phyloP scores from a whole-genome alignment of 2,329 filamentous ascomycete genomes.

The Aspergillus brasiliensis region DNA sequence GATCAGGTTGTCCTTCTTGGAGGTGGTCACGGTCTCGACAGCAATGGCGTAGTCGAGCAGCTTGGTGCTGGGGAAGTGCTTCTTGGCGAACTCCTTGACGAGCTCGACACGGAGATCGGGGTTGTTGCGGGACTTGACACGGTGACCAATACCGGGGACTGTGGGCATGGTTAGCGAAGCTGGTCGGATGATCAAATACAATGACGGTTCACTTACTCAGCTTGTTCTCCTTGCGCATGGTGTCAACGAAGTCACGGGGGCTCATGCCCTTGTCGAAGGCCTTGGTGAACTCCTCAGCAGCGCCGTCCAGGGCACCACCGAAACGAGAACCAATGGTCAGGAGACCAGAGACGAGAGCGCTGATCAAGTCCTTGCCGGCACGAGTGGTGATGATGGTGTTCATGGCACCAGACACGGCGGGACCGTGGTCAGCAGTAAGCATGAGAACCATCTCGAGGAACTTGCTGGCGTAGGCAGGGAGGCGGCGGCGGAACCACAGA shows the following conservation, averaged over 20 bases:
- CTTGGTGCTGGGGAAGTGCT: constrained; percentile 97
- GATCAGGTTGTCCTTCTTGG: constrained; percentile 99
- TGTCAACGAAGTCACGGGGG: constrained; percentile 98
- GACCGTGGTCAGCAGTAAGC: constrained; percentile 98
- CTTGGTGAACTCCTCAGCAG: constrained; percentile 97
- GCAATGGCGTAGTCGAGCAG: constrained; percentile 98
- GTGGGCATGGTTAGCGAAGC: constrained; percentile 30
- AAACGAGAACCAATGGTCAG: constrained; percentile 98
- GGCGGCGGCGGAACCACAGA: constrained; percentile 97
- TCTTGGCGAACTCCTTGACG: constrained; percentile 97
- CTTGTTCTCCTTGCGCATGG: constrained; percentile 99
- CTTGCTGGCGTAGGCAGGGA: constrained; percentile 94
- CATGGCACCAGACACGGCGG: constrained; percentile 98
- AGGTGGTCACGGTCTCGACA: constrained; percentile 96
- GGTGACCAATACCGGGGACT: constrained; percentile 97
- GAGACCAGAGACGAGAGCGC: constrained; percentile 90
- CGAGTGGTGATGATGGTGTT: constrained; percentile 99
- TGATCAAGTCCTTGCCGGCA: constrained; percentile 98
- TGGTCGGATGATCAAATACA: neutral
- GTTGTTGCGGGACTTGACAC: constrained; percentile 99
- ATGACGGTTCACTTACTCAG: constrained; percentile 63
- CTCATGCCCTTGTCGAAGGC: constrained; percentile 97
- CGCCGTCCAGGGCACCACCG: constrained; percentile 96
- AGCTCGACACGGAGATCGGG: constrained; percentile 99
- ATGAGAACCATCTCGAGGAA: constrained; percentile 99